Evolutionary conservation across 2,329 filamentous ascomycete species (phyloP).

Genomic region (Pseudogymnoascus pannorum): DNA sequence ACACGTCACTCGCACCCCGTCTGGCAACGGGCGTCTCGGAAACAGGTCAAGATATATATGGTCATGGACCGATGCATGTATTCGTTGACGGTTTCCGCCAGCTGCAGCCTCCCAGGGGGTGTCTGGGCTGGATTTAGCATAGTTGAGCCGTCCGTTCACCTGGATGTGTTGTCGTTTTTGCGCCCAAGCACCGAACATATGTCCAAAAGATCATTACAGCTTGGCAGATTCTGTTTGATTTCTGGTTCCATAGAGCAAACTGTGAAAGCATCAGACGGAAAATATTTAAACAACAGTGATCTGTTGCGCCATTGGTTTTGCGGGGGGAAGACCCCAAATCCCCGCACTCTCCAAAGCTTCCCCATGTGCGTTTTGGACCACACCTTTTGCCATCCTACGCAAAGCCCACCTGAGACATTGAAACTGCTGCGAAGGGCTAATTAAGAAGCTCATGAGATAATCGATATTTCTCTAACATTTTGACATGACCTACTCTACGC

Average conservation of each 20-base stretch:
- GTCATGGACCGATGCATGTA: background rate
- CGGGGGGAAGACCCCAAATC: background rate
- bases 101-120: background rate
- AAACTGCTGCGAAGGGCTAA: background rate
- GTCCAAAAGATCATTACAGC: background rate
- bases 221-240: background rate
- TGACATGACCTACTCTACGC: background rate
- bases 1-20: constrained; percentile 13
- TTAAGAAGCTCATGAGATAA: background rate
- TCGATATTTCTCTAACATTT: background rate
- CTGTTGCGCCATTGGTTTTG: background rate
- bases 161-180: background rate
- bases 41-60: background rate
- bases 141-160: too few relatives aligned
- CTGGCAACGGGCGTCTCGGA: background rate
- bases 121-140: background rate
- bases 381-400: background rate
- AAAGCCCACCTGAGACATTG: background rate
- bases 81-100: background rate
- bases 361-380: background rate
- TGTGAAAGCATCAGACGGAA: background rate
- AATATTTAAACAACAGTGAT: background rate
- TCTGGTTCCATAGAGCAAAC: background rate
- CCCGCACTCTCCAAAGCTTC: constrained; percentile 4
- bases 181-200: background rate